Evolutionary conservation across 176 grass and related monocot species (phyloP).

Genomic region (Zoysia pacifica): DNA sequence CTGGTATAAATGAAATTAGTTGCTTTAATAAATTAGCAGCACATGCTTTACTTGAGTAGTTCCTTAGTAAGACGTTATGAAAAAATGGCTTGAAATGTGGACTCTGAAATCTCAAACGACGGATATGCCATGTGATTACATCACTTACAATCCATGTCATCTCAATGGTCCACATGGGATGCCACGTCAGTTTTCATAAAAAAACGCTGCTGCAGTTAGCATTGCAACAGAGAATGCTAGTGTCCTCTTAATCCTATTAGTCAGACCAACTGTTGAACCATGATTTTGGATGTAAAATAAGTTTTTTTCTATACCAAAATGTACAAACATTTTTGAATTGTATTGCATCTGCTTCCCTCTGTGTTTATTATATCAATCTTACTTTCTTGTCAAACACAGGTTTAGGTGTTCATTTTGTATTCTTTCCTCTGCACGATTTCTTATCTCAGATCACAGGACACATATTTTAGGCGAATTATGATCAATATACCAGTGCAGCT

Average conservation of each 20-base stretch:
- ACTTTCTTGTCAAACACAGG: neutral
- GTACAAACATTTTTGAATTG: neutral
- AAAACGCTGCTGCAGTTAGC: neutral
- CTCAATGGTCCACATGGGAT: slow-evolving; percentile 3
- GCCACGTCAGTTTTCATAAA: neutral
- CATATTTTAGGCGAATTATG: neutral
- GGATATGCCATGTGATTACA: neutral
- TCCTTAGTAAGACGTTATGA: neutral
- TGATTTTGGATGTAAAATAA: slow-evolving; percentile 15
- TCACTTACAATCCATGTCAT: neutral
- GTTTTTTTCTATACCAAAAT: neutral
- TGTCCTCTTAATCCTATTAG: slow-evolving; percentile 12
- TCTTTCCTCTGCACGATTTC: neutral
- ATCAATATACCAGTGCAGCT: neutral
- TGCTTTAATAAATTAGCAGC: neutral
- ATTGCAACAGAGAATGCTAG: neutral
- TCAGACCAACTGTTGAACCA: neutral
- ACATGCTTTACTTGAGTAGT: neutral
- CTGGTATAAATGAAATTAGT: neutral
- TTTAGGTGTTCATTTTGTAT: neutral
- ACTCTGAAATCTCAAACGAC: neutral
- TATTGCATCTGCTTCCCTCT: neutral
- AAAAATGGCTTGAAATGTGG: neutral
- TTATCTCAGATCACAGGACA: neutral
- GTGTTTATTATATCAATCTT: neutral